Conservation (phyloP, 2,329 filamentous ascomycete genomes). For the Ophiostoma ulmi region DNA sequence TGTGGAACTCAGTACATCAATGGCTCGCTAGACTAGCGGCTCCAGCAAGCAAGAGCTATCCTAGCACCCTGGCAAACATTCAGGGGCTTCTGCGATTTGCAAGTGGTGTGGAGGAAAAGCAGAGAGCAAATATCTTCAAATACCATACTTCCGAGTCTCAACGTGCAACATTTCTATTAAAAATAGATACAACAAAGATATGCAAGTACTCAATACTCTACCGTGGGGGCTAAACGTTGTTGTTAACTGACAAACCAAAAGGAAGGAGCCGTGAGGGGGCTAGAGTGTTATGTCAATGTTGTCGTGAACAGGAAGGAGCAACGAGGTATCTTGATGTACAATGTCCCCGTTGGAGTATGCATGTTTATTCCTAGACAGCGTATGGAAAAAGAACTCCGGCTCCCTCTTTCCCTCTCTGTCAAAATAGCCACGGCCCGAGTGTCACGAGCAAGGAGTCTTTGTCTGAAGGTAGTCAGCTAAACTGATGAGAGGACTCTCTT, state of each 20-base stretch:
- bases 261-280: background rate
- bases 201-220: background rate
- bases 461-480: background rate
- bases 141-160: background rate
- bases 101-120: background rate
- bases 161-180: background rate
- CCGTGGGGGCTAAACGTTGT: background rate
- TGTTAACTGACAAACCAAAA: background rate
- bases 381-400: background rate
- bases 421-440: background rate
- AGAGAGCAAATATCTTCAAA: too few species aligned
- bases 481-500: background rate
- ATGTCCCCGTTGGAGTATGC: background rate
- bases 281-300: background rate
- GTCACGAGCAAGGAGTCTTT: background rate
- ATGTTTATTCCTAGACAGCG: background rate
- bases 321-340: background rate
- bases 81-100: background rate
- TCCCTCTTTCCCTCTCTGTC: background rate
- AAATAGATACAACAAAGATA: background rate
- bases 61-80: background rate
- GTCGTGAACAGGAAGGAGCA: background rate
- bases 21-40: background rate
- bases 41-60: too few species aligned
- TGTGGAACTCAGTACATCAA: background rate